phyloP scores from a whole-genome alignment of 306 rosid species.

The Fagus crenata region DNA sequence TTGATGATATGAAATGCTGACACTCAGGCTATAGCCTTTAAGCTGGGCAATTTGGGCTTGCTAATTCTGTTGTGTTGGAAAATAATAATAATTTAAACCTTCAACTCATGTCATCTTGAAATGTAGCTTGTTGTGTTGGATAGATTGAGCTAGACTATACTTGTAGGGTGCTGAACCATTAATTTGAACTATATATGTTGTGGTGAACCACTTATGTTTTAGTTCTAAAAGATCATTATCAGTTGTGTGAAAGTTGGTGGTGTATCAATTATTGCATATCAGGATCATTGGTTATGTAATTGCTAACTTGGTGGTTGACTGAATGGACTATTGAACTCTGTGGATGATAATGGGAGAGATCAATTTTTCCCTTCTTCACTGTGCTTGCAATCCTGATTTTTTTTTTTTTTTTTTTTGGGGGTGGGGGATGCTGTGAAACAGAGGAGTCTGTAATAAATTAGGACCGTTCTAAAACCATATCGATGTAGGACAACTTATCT shows the following conservation, averaged over 20 bases:
- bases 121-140: neutral
- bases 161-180: neutral
- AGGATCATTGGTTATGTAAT: neutral
- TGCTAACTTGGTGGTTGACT: neutral
- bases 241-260: neutral
- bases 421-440: neutral
- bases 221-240: neutral
- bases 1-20: neutral
- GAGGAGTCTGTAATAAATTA: neutral
- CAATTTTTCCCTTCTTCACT: neutral
- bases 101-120: neutral
- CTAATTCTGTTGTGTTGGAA: neutral
- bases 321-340: neutral
- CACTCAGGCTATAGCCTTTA: neutral
- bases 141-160: neutral
- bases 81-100: neutral
- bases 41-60: neutral
- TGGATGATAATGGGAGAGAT: neutral
- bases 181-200: neutral
- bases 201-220: neutral
- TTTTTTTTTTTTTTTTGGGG: neutral
- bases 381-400: neutral
- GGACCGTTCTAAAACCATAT: neutral
- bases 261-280: neutral
- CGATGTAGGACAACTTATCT: neutral